phyloP scores from a whole-genome alignment of 345 rosid genomes.

The Abelmoschus esculentus region DNA sequence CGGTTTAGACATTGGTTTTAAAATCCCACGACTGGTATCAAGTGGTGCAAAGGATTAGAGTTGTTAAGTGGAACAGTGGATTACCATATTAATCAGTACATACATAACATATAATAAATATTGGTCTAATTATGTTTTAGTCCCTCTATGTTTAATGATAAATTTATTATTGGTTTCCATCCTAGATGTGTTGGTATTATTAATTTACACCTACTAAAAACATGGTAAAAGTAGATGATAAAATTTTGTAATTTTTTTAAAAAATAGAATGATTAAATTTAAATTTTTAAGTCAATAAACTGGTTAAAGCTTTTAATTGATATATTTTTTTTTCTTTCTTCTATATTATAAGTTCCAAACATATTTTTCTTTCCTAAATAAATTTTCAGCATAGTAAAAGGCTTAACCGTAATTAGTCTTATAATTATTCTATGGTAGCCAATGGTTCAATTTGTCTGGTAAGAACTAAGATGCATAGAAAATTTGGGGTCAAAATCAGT shows the following conservation, averaged over 20 bases:
- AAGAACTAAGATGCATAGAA: background rate
- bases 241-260: too few species aligned
- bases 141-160: background rate
- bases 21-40: background rate
- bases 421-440: background rate
- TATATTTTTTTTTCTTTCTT: too few species aligned
- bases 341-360: too few species aligned
- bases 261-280: background rate
- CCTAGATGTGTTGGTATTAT: background rate
- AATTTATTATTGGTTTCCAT: too few species aligned
- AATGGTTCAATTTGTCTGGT: background rate
- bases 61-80: background rate
- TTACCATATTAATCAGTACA: background rate
- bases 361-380: too few species aligned
- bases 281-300: too few species aligned
- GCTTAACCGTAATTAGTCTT: background rate
- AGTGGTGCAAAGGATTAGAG: background rate
- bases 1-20: conserved; percentile 1
- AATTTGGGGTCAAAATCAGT: background rate
- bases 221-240: background rate
- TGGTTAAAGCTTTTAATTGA: too few species aligned
- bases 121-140: background rate
- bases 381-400: background rate
- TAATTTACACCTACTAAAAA: background rate
- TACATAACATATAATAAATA: background rate